These are phyloP conservation scores for Fistulina hepatica DNA, from an alignment of 1,284 basidiomycete genomes.

Conservation along the genomic window DNA sequence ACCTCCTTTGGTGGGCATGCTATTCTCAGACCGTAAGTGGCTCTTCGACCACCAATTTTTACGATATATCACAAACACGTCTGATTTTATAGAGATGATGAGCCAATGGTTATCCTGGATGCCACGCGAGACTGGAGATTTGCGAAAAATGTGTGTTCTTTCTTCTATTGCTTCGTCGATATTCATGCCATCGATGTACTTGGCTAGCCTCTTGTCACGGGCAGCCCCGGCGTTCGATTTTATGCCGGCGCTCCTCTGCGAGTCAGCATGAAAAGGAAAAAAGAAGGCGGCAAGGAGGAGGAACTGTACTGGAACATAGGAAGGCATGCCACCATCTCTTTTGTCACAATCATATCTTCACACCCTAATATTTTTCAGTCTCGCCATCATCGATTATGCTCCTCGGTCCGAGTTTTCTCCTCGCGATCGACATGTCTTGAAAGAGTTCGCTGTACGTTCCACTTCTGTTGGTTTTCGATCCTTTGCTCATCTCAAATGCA, in stretches of 20 bases:
- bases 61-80: too few species aligned
- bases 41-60: neutral
- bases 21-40: constrained; percentile 63
- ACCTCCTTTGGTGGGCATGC: constrained; percentile 77
- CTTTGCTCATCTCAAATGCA: too few species aligned
- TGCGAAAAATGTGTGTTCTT: constrained; percentile 49
- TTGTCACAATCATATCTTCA: constrained; percentile 3
- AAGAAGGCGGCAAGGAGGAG: too few species aligned
- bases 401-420: constrained; percentile 82
- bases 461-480: too few species aligned
- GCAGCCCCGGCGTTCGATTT: constrained; percentile 66
- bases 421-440: constrained; percentile 81
- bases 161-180: constrained; percentile 1
- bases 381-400: constrained; percentile 80
- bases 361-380: too few species aligned
- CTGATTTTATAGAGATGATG: constrained; percentile 50
- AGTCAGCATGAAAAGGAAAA: too few species aligned
- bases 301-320: too few species aligned
- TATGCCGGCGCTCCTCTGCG: constrained; percentile 87
- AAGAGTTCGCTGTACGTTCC: constrained; percentile 95
- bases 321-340: too few species aligned
- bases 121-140: constrained; percentile 83
- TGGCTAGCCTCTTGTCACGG: constrained; percentile 70
- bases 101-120: constrained; percentile 82
- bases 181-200: constrained; percentile 5